These are phyloP conservation scores for Neonectria punicea DNA, from an alignment of 2,329 filamentous ascomycete species.

Conservation along the genomic window DNA sequence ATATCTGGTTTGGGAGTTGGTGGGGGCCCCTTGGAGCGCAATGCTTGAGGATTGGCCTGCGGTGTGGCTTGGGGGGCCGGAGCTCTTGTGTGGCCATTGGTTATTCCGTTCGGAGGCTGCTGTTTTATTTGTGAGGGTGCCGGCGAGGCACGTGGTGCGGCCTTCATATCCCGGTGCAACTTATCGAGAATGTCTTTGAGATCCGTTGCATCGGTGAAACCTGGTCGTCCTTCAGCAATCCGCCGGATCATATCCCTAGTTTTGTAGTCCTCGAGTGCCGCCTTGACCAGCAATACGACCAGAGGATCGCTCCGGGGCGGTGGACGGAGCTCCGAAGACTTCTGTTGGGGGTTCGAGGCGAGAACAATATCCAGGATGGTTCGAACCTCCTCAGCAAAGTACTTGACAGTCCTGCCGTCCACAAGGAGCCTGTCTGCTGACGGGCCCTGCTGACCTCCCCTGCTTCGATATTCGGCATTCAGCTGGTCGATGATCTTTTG, in stretches of 20 bases:
- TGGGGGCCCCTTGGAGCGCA: conserved; percentile 69
- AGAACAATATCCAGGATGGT: conserved; percentile 68
- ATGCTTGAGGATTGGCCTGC: conserved; percentile 59
- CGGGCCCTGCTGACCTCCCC: conserved; percentile 61
- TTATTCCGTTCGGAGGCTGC: conserved; percentile 44
- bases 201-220: conserved; percentile 63
- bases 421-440: conserved; percentile 66
- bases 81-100: conserved; percentile 45
- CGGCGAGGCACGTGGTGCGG: conserved; percentile 45
- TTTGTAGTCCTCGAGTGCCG: conserved; percentile 63
- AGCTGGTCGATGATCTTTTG: conserved; percentile 85
- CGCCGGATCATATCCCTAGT: conserved; percentile 63
- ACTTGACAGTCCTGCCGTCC: conserved; percentile 66
- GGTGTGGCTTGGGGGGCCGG: conserved; percentile 25
- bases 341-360: conserved; percentile 67
- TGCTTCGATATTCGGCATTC: conserved; percentile 67
- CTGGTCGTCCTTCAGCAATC: conserved; percentile 62
- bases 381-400: conserved; percentile 68
- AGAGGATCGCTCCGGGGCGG: conserved; percentile 66
- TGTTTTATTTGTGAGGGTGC: conserved; percentile 43
- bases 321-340: conserved; percentile 61
- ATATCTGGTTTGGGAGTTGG: conserved; percentile 67
- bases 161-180: conserved; percentile 56
- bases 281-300: conserved; percentile 66
- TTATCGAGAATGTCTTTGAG: conserved; percentile 64